phyloP scores from a whole-genome alignment of 306 rosid species.

The Dalbergia cultrata region DNA sequence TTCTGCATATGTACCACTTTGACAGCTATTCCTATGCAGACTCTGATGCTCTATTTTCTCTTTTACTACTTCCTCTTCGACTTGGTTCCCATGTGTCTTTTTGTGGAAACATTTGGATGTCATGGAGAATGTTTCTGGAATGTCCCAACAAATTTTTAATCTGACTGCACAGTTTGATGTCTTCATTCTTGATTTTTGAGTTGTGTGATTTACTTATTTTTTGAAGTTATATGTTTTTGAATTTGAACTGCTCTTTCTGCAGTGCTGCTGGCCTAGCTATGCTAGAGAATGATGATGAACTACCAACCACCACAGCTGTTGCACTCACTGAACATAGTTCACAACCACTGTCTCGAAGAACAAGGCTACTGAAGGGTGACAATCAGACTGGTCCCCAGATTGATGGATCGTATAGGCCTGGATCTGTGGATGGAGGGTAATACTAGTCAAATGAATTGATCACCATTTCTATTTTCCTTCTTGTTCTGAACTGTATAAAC shows the following conservation, averaged over 20 bases:
- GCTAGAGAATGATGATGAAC: slow-evolving; percentile 85
- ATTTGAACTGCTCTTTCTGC: slow-evolving; percentile 54
- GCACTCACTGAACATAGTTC: slow-evolving; percentile 72
- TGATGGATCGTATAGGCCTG: slow-evolving; percentile 78
- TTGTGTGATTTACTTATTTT: slow-evolving; percentile 33
- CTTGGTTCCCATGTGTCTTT: slow-evolving; percentile 26
- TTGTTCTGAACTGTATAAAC: slow-evolving; percentile 22
- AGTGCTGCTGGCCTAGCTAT: slow-evolving; percentile 73
- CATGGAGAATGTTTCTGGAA: slow-evolving; percentile 19
- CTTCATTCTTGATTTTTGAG: slow-evolving; percentile 18
- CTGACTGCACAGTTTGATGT: slow-evolving; percentile 31
- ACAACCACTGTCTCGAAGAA: slow-evolving; percentile 94
- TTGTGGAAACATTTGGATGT: slow-evolving; percentile 35
- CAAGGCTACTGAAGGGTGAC: slow-evolving; percentile 86
- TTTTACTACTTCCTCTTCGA: slow-evolving; percentile 29
- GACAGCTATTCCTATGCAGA: slow-evolving; percentile 45
- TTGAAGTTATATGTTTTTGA: slow-evolving; percentile 41
- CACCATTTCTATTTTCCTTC: slow-evolving; percentile 40
- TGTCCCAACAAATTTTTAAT: slow-evolving; percentile 8
- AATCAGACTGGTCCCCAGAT: slow-evolving; percentile 66
- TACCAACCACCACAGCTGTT: slow-evolving; percentile 85
- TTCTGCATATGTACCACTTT: slow-evolving; percentile 29
- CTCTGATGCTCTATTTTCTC: slow-evolving; percentile 27
- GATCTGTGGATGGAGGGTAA: slow-evolving; percentile 90
- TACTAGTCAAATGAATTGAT: slow-evolving; percentile 50